Conservation (phyloP, 2,329 filamentous ascomycete genomes). For the Botrytis paeoniae region DNA sequence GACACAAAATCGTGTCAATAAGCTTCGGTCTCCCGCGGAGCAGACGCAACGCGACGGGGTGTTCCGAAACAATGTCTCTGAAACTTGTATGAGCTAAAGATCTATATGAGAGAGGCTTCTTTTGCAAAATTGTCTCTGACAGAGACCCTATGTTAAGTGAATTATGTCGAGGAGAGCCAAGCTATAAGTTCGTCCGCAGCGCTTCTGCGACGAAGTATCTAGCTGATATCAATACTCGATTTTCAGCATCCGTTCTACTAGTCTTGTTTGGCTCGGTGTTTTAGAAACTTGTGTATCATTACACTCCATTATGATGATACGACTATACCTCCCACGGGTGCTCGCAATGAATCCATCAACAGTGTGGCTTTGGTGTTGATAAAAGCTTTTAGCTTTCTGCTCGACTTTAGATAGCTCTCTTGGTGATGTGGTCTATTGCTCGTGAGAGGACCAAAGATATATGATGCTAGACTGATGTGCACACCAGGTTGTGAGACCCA, state of each 20-base stretch:
- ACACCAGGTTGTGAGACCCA: too few species aligned
- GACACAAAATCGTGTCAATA: background rate
- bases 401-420: too few species aligned
- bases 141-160: background rate
- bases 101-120: background rate
- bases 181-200: background rate
- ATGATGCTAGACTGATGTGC: too few species aligned
- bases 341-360: background rate
- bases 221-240: background rate
- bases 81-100: background rate
- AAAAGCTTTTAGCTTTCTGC: background rate
- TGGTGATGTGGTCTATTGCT: too few species aligned
- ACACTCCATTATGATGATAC: accelerated
- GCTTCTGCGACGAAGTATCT: background rate
- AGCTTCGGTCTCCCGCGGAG: background rate
- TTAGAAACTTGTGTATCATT: background rate
- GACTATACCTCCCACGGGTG: background rate
- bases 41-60: background rate
- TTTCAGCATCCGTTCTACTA: background rate
- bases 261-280: background rate
- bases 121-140: accelerated
- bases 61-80: background rate
- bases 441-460: too few species aligned
- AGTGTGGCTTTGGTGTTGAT: background rate
- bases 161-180: background rate